A percentile compares a stretch with the other conserved stretches of the same genome.
phyloP scores from a whole-genome alignment of 345 rosid species.

The Cardamine resedifolia region DNA sequence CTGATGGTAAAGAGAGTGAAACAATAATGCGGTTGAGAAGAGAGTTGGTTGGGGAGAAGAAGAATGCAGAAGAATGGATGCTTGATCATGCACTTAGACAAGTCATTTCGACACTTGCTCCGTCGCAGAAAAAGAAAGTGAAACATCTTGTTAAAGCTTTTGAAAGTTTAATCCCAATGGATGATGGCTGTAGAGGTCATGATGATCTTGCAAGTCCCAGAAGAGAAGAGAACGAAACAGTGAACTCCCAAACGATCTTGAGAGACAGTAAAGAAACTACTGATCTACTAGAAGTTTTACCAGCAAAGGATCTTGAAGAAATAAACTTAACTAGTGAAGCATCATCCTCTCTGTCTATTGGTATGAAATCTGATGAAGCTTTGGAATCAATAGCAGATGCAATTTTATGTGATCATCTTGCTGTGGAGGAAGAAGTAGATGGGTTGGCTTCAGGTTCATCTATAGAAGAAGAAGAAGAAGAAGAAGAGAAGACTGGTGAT shows the following conservation, averaged over 20 bases:
- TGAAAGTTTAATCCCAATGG: conserved; percentile 53
- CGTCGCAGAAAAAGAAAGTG: conserved; percentile 77
- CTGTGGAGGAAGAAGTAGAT: conserved; percentile 10
- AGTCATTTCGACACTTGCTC: conserved; percentile 68
- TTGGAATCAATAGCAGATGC: conserved; percentile 15
- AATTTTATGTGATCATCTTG: conserved; percentile 20
- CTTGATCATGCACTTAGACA: conserved; percentile 85
- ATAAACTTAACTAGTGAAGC: conserved; percentile 15
- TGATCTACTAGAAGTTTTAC: conserved; percentile 4
- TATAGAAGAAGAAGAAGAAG: conserved; percentile 16
- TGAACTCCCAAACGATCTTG: not conserved
- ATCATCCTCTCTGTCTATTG: conserved; percentile 17
- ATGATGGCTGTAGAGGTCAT: conserved; percentile 29
- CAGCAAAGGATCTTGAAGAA: conserved; percentile 35
- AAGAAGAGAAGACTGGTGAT: conserved; percentile 25
- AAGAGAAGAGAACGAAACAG: conserved; percentile 16
- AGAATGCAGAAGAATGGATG: conserved; percentile 89
- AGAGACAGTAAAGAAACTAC: not conserved
- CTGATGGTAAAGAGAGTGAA: conserved; percentile 50
- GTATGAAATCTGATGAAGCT: conserved; percentile 30
- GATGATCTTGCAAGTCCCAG: conserved; percentile 14
- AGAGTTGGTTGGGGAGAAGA: conserved; percentile 59
- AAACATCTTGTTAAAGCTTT: conserved; percentile 85
- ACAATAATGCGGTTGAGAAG: conserved; percentile 59
- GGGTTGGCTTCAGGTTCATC: conserved; percentile 2